Evolutionary conservation across 1,139 yeast species (phyloP).

Genomic region (Pichia inconspicua): DNA sequence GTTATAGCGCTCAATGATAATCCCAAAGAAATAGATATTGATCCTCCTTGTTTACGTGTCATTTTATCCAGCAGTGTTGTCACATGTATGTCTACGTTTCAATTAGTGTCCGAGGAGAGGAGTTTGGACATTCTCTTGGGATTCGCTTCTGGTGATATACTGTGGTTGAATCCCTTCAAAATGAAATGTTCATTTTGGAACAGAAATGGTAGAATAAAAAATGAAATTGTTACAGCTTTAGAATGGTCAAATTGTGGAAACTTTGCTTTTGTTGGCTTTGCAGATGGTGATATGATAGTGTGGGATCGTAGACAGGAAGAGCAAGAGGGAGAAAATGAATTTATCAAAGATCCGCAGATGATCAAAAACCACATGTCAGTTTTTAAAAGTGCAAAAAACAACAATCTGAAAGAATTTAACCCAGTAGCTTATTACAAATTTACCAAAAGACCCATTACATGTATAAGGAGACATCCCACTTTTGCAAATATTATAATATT

Average conservation of each 20-base stretch:
- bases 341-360: conserved; percentile 1
- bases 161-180: conserved; percentile 46
- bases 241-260: conserved; percentile 27
- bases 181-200: conserved; percentile 44
- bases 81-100: conserved; percentile 21
- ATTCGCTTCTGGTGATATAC: conserved; percentile 44
- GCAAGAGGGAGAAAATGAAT: conserved; percentile 27
- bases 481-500: conserved; percentile 35
- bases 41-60: conserved; percentile 25
- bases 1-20: conserved; percentile 22
- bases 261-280: conserved; percentile 27
- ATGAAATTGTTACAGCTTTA: conserved; percentile 23
- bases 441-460: conserved; percentile 50
- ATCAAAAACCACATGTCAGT: conserved; percentile 17
- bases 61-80: conserved; percentile 21
- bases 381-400: conserved; percentile 7
- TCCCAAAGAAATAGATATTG: conserved; percentile 26
- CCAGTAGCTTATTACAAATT: conserved; percentile 58
- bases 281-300: conserved; percentile 29
- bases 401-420: conserved; percentile 20
- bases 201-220: conserved; percentile 37
- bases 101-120: conserved; percentile 26
- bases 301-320: conserved; percentile 25
- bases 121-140: conserved; percentile 44
- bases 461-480: conserved; percentile 42